phyloP scores from a whole-genome alignment of 495 filamentous ascomycete genomes.

The Trypethelium eluteriae region DNA sequence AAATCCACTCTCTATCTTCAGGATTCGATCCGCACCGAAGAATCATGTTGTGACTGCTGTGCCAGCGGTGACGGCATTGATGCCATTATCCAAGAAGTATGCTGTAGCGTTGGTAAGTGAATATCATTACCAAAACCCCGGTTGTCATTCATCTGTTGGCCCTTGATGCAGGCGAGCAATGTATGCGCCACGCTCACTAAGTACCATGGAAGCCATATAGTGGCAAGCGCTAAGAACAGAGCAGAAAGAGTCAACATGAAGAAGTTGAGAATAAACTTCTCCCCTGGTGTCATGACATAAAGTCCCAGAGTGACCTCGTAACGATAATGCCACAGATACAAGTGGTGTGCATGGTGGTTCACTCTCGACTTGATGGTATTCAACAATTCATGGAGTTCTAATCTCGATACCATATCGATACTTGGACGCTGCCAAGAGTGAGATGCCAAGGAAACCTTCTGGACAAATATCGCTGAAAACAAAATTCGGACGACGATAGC shows the following conservation, averaged over 20 bases:
- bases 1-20: neutral
- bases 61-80: neutral
- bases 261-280: slow-evolving; percentile 21
- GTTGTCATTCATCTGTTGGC: neutral
- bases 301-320: slow-evolving; percentile 7
- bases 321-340: neutral
- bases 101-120: neutral
- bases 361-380: neutral
- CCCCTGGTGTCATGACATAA: slow-evolving; percentile 3
- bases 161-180: neutral
- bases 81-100: neutral
- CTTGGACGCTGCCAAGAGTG: too few species aligned
- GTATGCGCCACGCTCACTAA: neutral
- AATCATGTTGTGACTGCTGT: neutral
- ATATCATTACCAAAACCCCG: neutral
- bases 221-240: neutral
- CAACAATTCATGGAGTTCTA: neutral
- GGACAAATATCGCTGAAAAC: too few species aligned
- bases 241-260: slow-evolving; percentile 31
- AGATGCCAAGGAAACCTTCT: too few species aligned
- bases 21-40: neutral
- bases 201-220: neutral
- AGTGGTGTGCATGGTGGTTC: neutral
- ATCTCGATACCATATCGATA: neutral
- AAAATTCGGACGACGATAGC: too few species aligned